These are phyloP conservation scores for Inga laurina DNA, from an alignment of 306 rosid genomes.

Conservation along the genomic window DNA sequence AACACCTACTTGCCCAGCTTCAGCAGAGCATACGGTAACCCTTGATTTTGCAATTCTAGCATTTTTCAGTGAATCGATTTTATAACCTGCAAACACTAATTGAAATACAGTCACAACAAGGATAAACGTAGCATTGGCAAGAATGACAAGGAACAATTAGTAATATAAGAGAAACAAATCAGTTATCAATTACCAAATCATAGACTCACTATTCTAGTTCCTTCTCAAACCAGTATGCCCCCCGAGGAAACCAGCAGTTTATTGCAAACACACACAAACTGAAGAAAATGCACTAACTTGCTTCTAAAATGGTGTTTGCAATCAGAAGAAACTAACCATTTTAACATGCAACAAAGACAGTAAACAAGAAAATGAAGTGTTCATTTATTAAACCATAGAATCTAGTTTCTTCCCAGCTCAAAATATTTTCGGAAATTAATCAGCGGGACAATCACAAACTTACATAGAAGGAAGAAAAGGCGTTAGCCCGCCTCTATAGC, in stretches of 20 bases:
- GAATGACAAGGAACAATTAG: background rate
- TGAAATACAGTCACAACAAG: background rate
- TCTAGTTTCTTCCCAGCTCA: background rate
- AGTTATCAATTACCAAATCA: background rate
- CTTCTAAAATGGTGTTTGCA: background rate
- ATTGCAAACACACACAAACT: background rate
- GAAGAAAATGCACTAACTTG: background rate
- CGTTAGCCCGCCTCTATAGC: background rate
- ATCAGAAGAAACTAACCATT: background rate
- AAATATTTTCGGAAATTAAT: background rate
- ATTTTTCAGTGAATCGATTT: conserved; percentile 28
- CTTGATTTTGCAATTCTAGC: conserved; percentile 25
- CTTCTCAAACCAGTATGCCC: background rate
- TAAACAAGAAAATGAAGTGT: background rate
- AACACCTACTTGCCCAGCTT: conserved; percentile 14
- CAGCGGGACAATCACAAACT: background rate
- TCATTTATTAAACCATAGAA: background rate
- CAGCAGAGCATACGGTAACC: conserved; percentile 17
- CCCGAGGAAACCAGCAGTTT: background rate
- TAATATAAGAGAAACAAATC: background rate
- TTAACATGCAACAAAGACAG: background rate
- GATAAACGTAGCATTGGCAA: background rate
- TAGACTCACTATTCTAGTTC: background rate
- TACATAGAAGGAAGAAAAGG: background rate
- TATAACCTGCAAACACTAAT: conserved; percentile 35